Evolutionary conservation across 345 rosid genomes (phyloP).

Genomic region (Rhodamnia argentea): DNA sequence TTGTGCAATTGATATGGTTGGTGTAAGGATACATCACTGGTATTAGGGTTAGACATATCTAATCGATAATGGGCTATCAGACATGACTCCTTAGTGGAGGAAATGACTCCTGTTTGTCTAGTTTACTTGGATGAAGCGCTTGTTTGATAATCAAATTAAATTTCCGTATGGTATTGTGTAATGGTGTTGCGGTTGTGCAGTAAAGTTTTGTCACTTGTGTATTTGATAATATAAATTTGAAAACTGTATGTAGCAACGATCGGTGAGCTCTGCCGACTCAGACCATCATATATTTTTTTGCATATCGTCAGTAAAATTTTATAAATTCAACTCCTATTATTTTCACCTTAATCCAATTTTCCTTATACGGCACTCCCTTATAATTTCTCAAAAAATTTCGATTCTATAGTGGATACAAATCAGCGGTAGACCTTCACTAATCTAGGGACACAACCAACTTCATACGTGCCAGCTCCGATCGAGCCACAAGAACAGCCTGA

Average conservation of each 20-base stretch:
- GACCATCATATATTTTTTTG: too few relatives aligned
- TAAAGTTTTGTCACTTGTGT: accelerated
- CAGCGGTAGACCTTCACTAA: neutral
- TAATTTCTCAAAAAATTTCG: neutral
- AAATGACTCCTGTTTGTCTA: neutral
- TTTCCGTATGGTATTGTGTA: neutral
- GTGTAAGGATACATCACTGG: neutral
- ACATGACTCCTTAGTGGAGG: neutral
- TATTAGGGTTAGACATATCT: neutral
- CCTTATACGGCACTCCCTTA: neutral
- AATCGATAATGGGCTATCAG: neutral
- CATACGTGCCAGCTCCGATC: neutral
- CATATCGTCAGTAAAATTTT: too few relatives aligned
- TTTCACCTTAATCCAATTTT: neutral
- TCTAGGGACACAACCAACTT: neutral
- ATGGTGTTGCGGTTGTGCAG: too few relatives aligned
- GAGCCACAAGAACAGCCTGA: neutral
- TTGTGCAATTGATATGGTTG: neutral
- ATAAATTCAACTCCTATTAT: neutral
- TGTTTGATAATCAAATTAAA: neutral
- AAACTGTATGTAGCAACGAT: neutral
- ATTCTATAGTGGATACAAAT: neutral
- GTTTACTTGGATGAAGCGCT: neutral
- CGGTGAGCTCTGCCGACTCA: neutral
- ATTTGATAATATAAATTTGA: neutral